Percentiles rank a stretch among this genome's conserved stretches.
Evolutionary conservation across 768 basidiomycete genomes (phyloP).

Genomic region (Naganishia antarctica): DNA sequence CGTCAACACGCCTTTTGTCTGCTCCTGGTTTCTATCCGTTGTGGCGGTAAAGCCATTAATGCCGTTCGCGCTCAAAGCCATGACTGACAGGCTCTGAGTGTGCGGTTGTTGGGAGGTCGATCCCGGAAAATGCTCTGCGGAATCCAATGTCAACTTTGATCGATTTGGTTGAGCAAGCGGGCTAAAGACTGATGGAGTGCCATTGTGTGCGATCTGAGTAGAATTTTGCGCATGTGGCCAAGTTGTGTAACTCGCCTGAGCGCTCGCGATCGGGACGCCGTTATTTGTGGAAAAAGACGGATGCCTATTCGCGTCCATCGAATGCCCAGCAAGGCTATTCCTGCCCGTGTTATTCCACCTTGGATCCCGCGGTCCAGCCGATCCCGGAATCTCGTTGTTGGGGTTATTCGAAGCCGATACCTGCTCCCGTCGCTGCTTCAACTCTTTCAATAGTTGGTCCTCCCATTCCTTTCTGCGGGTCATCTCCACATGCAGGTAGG

Average conservation of each 20-base stretch:
- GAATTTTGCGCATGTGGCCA: background rate
- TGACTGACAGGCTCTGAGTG: background rate
- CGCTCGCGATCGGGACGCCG: background rate
- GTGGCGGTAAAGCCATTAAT: too few species aligned
- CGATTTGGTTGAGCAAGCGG: background rate
- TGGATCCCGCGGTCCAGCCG: background rate
- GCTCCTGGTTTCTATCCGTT: too few species aligned
- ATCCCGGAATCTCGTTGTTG: background rate
- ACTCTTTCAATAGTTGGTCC: constrained; percentile 6
- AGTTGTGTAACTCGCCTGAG: background rate
- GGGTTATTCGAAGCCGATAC: background rate
- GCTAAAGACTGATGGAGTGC: background rate
- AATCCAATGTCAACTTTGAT: background rate
- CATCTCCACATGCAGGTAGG: constrained; percentile 18
- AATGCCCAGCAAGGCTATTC: background rate
- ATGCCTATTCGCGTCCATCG: background rate
- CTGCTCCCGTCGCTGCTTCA: background rate
- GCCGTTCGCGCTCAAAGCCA: too few species aligned
- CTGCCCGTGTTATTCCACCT: background rate
- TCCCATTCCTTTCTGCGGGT: constrained; percentile 22
- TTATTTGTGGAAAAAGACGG: background rate
- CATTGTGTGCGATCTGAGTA: background rate
- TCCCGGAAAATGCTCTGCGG: background rate
- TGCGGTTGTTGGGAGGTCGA: background rate
- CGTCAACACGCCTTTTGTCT: too few species aligned